phyloP scores from a whole-genome alignment of 2,329 filamentous ascomycete genomes.

The Elsinoe batatas region DNA sequence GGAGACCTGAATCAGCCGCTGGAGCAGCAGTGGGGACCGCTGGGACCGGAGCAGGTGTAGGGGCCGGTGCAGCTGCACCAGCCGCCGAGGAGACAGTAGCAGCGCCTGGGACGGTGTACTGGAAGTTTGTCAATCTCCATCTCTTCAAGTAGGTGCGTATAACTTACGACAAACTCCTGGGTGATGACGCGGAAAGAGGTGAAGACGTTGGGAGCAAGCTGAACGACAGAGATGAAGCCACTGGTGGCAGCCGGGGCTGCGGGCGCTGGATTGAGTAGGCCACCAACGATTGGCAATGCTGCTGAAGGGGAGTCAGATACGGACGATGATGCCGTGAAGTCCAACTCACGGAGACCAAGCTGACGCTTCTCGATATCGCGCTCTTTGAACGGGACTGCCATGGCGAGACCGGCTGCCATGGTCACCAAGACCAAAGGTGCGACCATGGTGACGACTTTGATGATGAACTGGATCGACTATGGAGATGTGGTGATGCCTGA shows the following conservation, averaged over 20 bases:
- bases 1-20: constrained; percentile 1
- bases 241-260: neutral
- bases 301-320: neutral
- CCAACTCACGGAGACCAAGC: neutral
- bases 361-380: constrained; percentile 6
- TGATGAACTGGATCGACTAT: neutral
- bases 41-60: constrained; percentile 23
- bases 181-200: constrained; percentile 12
- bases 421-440: neutral
- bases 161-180: constrained; percentile 5
- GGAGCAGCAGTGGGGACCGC: neutral
- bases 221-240: constrained; percentile 4
- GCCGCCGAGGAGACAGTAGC: constrained; percentile 58
- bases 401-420: constrained; percentile 8
- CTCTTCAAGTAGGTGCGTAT: constrained; percentile 30
- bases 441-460: neutral
- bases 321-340: too few species aligned
- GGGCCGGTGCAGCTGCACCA: constrained; percentile 55
- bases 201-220: constrained; percentile 12
- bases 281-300: neutral
- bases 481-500: constrained; percentile 32
- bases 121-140: constrained; percentile 61
- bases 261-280: neutral
- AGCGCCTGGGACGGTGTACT: constrained; percentile 44
- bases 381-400: neutral